Evolutionary conservation across 148 eudicot species (phyloP).

Genomic region (Rhododendron kiyosumense): DNA sequence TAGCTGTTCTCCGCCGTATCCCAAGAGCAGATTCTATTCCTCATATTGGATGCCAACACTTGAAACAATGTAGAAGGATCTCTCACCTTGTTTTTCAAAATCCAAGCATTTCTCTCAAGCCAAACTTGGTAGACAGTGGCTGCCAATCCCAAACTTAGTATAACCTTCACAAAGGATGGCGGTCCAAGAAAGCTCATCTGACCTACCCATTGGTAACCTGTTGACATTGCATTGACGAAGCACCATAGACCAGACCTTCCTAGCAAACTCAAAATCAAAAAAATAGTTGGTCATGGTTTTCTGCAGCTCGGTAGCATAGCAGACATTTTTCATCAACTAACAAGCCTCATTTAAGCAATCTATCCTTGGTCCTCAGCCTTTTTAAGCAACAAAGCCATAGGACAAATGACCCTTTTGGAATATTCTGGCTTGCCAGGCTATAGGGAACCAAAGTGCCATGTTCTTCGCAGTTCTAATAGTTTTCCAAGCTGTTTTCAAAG

Average conservation of each 20-base stretch:
- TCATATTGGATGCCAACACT: neutral
- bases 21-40: neutral
- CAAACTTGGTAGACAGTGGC: neutral
- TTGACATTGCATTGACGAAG: neutral
- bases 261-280: neutral
- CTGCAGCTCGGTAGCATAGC: neutral
- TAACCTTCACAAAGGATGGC: neutral
- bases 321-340: neutral
- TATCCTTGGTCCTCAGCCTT: neutral
- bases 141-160: neutral
- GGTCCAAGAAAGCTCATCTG: neutral
- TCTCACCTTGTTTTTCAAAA: neutral
- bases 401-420: neutral
- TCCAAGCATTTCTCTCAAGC: neutral
- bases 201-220: neutral
- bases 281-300: neutral
- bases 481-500: neutral
- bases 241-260: neutral
- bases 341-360: neutral
- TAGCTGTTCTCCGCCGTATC: neutral
- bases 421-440: neutral
- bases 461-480: neutral
- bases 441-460: neutral
- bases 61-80: neutral
- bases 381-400: neutral